phyloP scores from a whole-genome alignment of 345 rosid genomes.

The Garcia nutans region DNA sequence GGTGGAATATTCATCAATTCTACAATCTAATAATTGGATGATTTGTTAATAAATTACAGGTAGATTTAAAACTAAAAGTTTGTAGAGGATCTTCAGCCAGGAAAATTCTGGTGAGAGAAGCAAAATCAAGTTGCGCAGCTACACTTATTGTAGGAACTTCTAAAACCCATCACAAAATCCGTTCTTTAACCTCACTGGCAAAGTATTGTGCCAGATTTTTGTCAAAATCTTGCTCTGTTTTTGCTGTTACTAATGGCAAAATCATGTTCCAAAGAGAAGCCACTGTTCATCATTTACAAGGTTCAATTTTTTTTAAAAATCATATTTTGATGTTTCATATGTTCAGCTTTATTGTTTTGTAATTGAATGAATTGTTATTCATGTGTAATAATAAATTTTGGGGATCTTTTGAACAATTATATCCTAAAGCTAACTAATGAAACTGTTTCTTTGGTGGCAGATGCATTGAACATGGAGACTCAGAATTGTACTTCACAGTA shows the following conservation, averaged over 20 bases:
- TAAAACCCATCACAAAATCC: constrained; percentile 45
- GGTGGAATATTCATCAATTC: background rate
- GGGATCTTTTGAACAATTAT: constrained; percentile 7
- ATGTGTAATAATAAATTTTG: background rate
- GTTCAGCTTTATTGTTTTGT: background rate
- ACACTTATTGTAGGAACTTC: constrained; percentile 70
- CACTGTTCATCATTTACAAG: constrained; percentile 35
- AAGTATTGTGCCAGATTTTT: constrained; percentile 81
- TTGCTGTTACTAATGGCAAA: constrained; percentile 76
- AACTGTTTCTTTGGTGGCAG: constrained; percentile 23
- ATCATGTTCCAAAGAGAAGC: constrained; percentile 67
- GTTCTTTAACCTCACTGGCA: constrained; percentile 64
- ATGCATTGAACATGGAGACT: constrained; percentile 20
- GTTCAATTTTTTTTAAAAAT: constrained; percentile 17
- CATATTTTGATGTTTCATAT: too few species aligned
- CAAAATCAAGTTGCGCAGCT: constrained; percentile 52
- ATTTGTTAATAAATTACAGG: constrained; percentile 39
- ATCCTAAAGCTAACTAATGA: constrained; percentile 4
- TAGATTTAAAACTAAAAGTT: constrained; percentile 86
- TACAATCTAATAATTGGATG: background rate
- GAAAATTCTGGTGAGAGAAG: constrained; percentile 74
- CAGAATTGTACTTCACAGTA: constrained; percentile 5
- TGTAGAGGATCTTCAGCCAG: constrained; percentile 69
- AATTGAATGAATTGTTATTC: constrained; percentile 7
- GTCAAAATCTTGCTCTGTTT: constrained; percentile 51